Percentiles rank a stretch among this genome's conserved stretches.
Conservation (phyloP, 1,284 basidiomycete genomes). For the Cryptococcus sp. region DNA sequence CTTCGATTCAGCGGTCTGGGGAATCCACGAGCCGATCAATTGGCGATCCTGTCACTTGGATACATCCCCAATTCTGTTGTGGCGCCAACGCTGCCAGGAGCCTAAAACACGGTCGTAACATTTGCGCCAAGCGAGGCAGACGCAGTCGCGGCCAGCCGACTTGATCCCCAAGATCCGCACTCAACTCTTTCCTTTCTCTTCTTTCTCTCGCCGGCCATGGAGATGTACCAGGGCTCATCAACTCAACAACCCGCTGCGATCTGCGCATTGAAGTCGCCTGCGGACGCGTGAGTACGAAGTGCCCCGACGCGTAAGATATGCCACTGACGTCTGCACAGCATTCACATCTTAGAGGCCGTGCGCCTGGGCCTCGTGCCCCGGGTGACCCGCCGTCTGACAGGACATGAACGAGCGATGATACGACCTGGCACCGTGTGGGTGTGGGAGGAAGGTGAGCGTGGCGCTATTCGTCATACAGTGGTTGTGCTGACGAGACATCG, state of each 20-base stretch:
- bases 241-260: conserved; percentile 51
- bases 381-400: conserved; percentile 86
- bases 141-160: no score
- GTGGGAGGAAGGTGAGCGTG: conserved; percentile 86
- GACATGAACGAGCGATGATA: conserved; percentile 88
- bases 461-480: background rate
- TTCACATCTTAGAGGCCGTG: conserved; percentile 92
- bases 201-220: conserved; percentile 5
- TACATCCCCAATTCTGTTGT: no score
- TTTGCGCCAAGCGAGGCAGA: no score
- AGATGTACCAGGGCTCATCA: conserved; percentile 41
- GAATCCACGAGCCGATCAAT: no score
- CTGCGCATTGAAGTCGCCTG: conserved; percentile 49
- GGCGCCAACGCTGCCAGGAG: no score
- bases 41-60: no score
- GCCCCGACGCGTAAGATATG: background rate
- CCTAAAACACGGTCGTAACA: no score
- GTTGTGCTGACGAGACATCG: conserved; percentile 7
- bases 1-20: no score
- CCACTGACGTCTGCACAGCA: conserved; percentile 24
- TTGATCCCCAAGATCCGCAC: no score
- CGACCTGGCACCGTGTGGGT: conserved; percentile 91
- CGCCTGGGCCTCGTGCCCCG: conserved; percentile 82
- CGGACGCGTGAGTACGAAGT: conserved; percentile 46
- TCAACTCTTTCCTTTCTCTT: no score